Evolutionary conservation across 768 basidiomycete genomes (phyloP).

Genomic region (Leccinum fibrillosum): DNA sequence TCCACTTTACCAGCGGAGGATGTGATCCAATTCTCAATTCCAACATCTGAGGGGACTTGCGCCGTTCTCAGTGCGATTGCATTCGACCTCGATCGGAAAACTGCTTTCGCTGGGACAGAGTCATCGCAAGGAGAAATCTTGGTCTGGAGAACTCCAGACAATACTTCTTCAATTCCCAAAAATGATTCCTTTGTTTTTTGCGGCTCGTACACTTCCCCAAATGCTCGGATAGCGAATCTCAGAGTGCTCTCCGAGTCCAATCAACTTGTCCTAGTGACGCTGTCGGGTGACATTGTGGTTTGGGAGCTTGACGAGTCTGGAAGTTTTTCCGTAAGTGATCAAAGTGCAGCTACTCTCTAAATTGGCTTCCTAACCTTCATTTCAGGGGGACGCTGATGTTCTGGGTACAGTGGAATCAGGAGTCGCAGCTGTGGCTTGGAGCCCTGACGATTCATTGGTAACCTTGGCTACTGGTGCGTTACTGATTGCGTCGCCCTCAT

Average conservation of each 20-base stretch:
- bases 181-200: slow-evolving; percentile 19
- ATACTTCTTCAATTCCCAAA: slow-evolving; percentile 7
- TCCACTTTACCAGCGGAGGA: slow-evolving; percentile 17
- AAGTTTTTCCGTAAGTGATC: slow-evolving; percentile 38
- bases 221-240: slow-evolving; percentile 56
- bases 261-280: slow-evolving; percentile 61
- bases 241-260: slow-evolving; percentile 71
- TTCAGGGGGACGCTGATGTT: slow-evolving; percentile 49
- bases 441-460: slow-evolving; percentile 88
- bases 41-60: slow-evolving; percentile 20
- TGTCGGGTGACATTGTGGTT: slow-evolving; percentile 81
- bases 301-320: slow-evolving; percentile 50
- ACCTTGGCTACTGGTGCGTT: slow-evolving; percentile 71
- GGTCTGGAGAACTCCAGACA: slow-evolving; percentile 47
- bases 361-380: background rate
- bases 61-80: slow-evolving; percentile 45
- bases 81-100: slow-evolving; percentile 63
- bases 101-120: slow-evolving; percentile 58
- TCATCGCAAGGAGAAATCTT: slow-evolving; percentile 55
- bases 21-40: slow-evolving; percentile 10
- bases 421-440: slow-evolving; percentile 82
- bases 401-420: slow-evolving; percentile 87
- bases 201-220: slow-evolving; percentile 18
- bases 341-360: background rate
- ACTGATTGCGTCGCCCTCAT: background rate